phyloP scores from a whole-genome alignment of 441 rosid species.

The Metrosideros polymorpha region DNA sequence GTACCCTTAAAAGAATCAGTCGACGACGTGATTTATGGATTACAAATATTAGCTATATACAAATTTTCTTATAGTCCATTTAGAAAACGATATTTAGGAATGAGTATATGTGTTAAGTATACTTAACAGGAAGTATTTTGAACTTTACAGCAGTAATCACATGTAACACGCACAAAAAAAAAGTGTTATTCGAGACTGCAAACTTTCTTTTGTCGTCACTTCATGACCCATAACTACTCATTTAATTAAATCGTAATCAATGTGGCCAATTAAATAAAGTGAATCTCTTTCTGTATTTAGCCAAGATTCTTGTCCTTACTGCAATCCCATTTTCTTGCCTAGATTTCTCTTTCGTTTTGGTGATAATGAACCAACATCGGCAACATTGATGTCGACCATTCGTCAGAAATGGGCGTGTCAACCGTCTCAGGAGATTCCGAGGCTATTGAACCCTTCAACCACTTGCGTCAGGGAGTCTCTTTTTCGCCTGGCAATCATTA shows the following conservation, averaged over 20 bases:
- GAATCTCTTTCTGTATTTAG: not conserved
- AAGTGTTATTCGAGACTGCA: not conserved
- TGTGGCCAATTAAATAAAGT: not conserved
- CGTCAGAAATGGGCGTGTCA: not conserved
- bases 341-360: not conserved
- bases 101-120: too few relatives aligned
- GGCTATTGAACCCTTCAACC: not conserved
- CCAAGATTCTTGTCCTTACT: not conserved
- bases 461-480: not conserved
- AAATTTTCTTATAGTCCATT: too few relatives aligned
- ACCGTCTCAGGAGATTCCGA: not conserved
- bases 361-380: not conserved
- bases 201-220: not conserved
- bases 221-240: not conserved
- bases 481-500: not conserved
- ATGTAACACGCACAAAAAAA: accelerated
- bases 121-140: not conserved
- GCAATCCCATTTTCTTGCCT: not conserved
- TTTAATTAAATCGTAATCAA: not conserved
- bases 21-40: too few relatives aligned
- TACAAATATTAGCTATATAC: too few relatives aligned
- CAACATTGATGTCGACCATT: not conserved
- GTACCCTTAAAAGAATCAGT: too few relatives aligned
- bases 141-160: not conserved
- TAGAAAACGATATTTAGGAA: not conserved